These are phyloP conservation scores for Lunularia cruciata DNA, from an alignment of 225 moss, liverwort and hornwort genomes.

Conservation along the genomic window DNA sequence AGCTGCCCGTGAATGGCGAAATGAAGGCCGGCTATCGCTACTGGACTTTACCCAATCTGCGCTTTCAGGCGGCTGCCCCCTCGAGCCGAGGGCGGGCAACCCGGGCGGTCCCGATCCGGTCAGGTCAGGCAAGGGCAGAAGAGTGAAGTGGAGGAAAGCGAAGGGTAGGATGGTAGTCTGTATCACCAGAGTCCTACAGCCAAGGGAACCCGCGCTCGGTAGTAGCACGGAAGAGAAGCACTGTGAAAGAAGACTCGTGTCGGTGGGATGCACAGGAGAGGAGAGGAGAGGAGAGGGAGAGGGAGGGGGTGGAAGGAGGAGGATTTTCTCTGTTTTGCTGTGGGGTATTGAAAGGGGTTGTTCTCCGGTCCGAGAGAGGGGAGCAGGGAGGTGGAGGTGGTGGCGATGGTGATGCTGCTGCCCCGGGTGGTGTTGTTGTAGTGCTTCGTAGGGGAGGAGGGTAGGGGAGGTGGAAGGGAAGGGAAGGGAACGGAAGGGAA, in stretches of 20 bases:
- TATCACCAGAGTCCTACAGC: too few relatives aligned
- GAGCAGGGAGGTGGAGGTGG: not conserved
- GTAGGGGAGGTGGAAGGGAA: not conserved
- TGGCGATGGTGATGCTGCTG: not conserved
- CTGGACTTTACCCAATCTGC: constrained; percentile 2
- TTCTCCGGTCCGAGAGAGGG: constrained; percentile 15
- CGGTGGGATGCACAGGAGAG: not conserved
- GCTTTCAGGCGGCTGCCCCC: constrained; percentile 10
- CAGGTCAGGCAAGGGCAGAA: not conserved
- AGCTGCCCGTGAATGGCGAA: constrained; percentile 9
- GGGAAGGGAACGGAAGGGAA: not conserved
- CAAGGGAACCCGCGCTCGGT: too few relatives aligned
- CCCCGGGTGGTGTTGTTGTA: not conserved
- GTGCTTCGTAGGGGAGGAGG: constrained; percentile 1
- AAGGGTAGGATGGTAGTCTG: not conserved
- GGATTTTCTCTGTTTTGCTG: not conserved
- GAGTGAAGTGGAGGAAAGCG: not conserved
- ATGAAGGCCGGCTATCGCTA: constrained; percentile 5
- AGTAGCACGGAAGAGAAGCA: not conserved
- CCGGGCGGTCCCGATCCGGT: not conserved
- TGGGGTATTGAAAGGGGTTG: constrained; percentile 8
- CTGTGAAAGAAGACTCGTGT: constrained; percentile 20
- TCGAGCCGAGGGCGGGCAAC: too few relatives aligned
- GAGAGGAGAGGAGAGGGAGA: constrained; percentile 1
- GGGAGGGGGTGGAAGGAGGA: not conserved